phyloP scores from a whole-genome alignment of 768 basidiomycete species.

The Tephrocybe rancida region DNA sequence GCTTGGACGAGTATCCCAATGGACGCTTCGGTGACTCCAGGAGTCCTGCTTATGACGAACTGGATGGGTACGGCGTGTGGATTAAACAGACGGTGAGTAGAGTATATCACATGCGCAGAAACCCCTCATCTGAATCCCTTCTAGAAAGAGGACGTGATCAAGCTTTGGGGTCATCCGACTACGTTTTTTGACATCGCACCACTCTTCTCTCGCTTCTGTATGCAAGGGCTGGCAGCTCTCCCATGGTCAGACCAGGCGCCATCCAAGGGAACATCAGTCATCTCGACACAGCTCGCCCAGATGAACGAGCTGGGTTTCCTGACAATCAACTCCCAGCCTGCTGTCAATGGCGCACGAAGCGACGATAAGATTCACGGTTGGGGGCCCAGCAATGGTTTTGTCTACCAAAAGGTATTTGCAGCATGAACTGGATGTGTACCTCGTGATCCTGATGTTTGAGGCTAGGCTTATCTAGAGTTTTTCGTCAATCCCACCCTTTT shows the following conservation, averaged over 20 bases:
- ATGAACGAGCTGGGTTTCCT: slow-evolving; percentile 93
- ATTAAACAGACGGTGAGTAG: slow-evolving; percentile 79
- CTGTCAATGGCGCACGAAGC: slow-evolving; percentile 86
- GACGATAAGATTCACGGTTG: slow-evolving; percentile 88
- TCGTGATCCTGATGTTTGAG: neutral
- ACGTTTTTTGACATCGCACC: slow-evolving; percentile 62
- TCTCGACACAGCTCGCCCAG: slow-evolving; percentile 74
- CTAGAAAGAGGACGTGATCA: slow-evolving; percentile 85
- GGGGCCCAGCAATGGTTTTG: slow-evolving; percentile 92
- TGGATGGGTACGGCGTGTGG: slow-evolving; percentile 94
- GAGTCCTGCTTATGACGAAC: slow-evolving; percentile 96
- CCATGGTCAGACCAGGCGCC: slow-evolving; percentile 97
- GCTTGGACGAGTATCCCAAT: slow-evolving; percentile 99
- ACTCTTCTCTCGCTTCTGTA: slow-evolving; percentile 87
- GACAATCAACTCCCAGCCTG: slow-evolving; percentile 97
- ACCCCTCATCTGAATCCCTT: slow-evolving; percentile 4
- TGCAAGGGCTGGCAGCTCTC: slow-evolving; percentile 68
- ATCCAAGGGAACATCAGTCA: slow-evolving; percentile 80
- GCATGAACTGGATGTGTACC: neutral
- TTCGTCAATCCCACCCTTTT: slow-evolving; percentile 83
- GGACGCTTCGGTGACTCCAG: slow-evolving; percentile 98
- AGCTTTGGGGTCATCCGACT: slow-evolving; percentile 86
- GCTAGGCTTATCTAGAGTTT: slow-evolving; percentile 93
- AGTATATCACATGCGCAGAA: slow-evolving; percentile 3
- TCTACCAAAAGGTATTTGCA: slow-evolving; percentile 88